Base-by-base conservation (phyloP, 2,329 filamentous ascomycete species). In the Neofusicoccum parvum region DNA sequence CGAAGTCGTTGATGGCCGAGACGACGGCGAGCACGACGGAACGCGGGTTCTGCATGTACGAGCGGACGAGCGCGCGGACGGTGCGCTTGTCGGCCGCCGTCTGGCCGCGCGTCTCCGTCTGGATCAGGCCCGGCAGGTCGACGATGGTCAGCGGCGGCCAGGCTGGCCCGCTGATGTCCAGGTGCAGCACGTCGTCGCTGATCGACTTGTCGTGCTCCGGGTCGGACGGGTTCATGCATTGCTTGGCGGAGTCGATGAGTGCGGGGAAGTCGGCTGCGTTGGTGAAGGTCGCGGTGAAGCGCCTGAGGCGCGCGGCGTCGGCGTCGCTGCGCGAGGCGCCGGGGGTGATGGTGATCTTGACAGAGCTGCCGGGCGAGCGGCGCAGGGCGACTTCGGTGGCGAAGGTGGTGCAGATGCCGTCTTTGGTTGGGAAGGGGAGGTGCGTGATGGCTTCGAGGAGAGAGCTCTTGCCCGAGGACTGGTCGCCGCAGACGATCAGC, bases 361-460 rank as follows among this genome's bases (percentile, higher is more conserved):
- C 75, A 2, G 71, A 75, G 0, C 76, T 69, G 5, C 75, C 66
- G 0, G 69, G 34, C 1, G 75, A 75, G 3, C 80, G 80, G 1
- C 83, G 80, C 10, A 89, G 77, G 17, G 86, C 80, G 3, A 89
- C 74, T 69, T 90, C 86, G 0, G 86, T 89, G 0, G 87, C 83
- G 66, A 89, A 89, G 0, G 85, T 79, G 0, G 88, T 90, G 70
- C 86, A 89, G 0, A 86, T 65, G 27, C 78, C 82, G 14, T 83
- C 82, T 5, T 87, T 84, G 11, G 82, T 76, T 0, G 86, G 85
- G 53, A 90, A 89, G 0, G 81, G 81, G 1, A 91, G 83, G 10
- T 84, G 81, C 0, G 87, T 86, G 53, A 90, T 86, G 0, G 87
- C 88, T 68, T 90, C 85, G 0, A 90, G 80, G 0, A 89, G 86